phyloP scores from a whole-genome alignment of 352 stramenopile genomes.

The Pythium folliculosum region DNA sequence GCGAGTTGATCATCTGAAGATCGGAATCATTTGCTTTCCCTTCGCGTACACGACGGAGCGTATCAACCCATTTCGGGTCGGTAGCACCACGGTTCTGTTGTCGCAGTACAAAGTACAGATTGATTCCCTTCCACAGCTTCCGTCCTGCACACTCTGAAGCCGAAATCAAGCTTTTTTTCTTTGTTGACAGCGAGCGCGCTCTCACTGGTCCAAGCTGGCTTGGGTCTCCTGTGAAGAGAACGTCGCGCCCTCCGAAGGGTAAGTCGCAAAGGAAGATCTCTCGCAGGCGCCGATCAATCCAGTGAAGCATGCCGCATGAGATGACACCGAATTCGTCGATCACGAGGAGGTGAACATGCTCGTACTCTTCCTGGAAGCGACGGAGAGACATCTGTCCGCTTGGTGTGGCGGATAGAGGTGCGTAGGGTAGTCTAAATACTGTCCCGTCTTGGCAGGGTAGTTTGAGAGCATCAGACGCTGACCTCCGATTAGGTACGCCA shows the following conservation, averaged over 20 bases:
- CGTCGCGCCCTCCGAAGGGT: slow-evolving; percentile 1
- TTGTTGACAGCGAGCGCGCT: neutral
- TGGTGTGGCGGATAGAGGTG: neutral
- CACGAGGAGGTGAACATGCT: neutral
- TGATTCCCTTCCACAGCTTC: neutral
- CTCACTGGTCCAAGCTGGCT: slow-evolving; percentile 3
- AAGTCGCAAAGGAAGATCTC: neutral
- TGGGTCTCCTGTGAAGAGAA: slow-evolving; percentile 1
- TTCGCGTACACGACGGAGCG: neutral
- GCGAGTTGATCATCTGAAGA: neutral
- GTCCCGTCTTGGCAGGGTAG: neutral
- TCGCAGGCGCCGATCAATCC: neutral
- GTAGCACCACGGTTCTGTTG: neutral
- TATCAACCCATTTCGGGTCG: slow-evolving; percentile 1
- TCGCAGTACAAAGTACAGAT: slow-evolving; percentile 4
- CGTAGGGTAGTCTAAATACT: neutral
- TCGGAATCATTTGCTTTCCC: neutral
- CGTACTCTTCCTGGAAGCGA: neutral
- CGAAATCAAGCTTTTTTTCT: neutral
- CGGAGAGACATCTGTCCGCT: neutral
- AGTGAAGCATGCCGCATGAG: neutral
- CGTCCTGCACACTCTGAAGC: neutral
- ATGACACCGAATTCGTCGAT: slow-evolving; percentile 3
- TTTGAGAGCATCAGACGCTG: neutral
- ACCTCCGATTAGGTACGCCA: slow-evolving; percentile 1